Evolutionary conservation across 805 yeast species (phyloP).

Genomic region (Lipomyces anomalus): DNA sequence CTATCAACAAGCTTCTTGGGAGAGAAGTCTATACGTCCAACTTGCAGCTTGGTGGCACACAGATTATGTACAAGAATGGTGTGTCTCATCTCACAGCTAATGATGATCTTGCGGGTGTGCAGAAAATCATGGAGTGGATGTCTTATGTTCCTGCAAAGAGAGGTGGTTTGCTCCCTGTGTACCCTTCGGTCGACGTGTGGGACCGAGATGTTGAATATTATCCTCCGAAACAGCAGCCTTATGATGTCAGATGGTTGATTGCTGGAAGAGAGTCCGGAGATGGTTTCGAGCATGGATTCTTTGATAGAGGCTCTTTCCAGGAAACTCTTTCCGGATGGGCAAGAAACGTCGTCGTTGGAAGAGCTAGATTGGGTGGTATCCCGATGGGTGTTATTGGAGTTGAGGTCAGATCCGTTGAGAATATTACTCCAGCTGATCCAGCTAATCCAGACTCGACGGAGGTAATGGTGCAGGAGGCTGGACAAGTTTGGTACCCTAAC

Average conservation of each 20-base stretch:
- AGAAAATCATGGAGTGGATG: conserved; percentile 91
- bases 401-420: conserved; percentile 85
- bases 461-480: conserved; percentile 84
- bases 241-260: conserved; percentile 93
- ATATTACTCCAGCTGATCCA: conserved; percentile 93
- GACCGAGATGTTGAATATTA: conserved; percentile 82
- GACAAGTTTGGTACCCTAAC: conserved; percentile 99
- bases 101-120: conserved; percentile 95
- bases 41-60: conserved; percentile 98
- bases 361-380: conserved; percentile 98
- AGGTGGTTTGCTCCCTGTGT: conserved; percentile 82
- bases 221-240: conserved; percentile 67
- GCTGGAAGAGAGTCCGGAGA: conserved; percentile 68
- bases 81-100: conserved; percentile 96
- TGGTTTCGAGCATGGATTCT: conserved; percentile 82
- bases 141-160: conserved; percentile 90
- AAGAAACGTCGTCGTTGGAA: conserved; percentile 94
- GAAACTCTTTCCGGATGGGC: conserved; percentile 99
- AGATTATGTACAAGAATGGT: conserved; percentile 97
- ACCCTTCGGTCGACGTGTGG: conserved; percentile 77
- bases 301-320: conserved; percentile 88
- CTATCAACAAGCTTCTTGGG: conserved; percentile 93
- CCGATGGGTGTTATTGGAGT: conserved; percentile 98
- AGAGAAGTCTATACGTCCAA: conserved; percentile 96
- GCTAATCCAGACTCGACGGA: conserved; percentile 96